Base-by-base conservation (phyloP, 148 eudicot species). In the Amaranthus hypochondriacus region DNA sequence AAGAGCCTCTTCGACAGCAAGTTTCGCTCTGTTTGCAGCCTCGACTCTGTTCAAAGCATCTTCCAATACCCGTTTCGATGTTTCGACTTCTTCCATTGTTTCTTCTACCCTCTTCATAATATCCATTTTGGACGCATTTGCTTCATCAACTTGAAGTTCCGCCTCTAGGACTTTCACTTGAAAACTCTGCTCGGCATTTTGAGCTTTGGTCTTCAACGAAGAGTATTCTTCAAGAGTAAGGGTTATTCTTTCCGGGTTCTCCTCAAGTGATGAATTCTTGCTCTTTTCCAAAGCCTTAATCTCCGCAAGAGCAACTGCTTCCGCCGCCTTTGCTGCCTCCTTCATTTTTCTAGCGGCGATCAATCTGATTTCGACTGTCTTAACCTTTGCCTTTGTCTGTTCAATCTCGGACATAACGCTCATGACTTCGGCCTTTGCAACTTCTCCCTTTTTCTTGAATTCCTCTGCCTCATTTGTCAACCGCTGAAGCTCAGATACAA, bases 341-440 rank as follows among this genome's bases (percentile, higher is more conserved):
- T 96, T 96, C 97, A 92, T 87, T 78, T 83, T 96, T 76, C 73
- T 81, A 14, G 99, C 97, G 52, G 97, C 99, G 61, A 92, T 67
- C 78, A 92, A 76, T 68, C 91, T 77, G 53, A 86, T 81, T 82
- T 92, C 97, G 9, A 96, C 92, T 4, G 99, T 96, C 71, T 78
- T 90, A 56, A 87, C 79, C 78, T 79, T 81, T 5, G 83, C 66
- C 80, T 85, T 92, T 0, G 92, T 90, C 64, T 86, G 85, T 58
- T 96, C 96, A 70, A 92, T 87, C 79, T 92, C 91, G 1, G 83
- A 81, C 86, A 85, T 85, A 11, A 88, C 91, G 67, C 75, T 89
- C 51, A 71, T 71, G 48, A 92, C 90, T 70, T 95, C 94, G 3
- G 80, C 74, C 70, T 79, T 88, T 2, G 96, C 97, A 53, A 77